phyloP scores from a whole-genome alignment of 2,329 filamentous ascomycete species.

The Alternaria viburni region DNA sequence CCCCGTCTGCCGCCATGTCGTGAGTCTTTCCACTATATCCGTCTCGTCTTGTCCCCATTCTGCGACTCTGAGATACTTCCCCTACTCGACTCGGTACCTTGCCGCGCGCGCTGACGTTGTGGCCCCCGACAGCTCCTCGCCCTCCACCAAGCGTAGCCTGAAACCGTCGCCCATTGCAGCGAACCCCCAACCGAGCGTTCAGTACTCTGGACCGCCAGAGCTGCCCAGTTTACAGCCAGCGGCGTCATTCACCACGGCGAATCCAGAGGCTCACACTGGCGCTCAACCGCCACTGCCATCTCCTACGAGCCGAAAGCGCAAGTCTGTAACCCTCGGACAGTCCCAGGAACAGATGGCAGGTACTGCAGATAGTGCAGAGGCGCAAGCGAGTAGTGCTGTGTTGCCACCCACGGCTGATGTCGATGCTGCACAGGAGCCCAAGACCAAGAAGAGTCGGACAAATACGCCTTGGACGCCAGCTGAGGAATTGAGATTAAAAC shows the following conservation, averaged over 20 bases:
- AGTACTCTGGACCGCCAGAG: conserved; percentile 31
- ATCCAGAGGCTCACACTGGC: conserved; percentile 27
- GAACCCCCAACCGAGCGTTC: conserved; percentile 28
- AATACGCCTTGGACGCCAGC: conserved; percentile 98
- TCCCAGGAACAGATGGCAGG: conserved; percentile 33
- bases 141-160: conserved; percentile 52
- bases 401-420: conserved; percentile 26
- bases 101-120: conserved; percentile 40
- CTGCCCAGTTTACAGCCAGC: conserved; percentile 39
- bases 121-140: conserved; percentile 46
- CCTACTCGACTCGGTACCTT: conserved; percentile 4
- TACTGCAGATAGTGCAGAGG: conserved; percentile 21
- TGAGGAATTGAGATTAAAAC: conserved; percentile 90
- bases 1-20: conserved; percentile 44
- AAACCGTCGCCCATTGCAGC: conserved; percentile 51
- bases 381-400: conserved; percentile 29
- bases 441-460: conserved; percentile 90
- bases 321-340: conserved; percentile 38
- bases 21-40: conserved; percentile 41
- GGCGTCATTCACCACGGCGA: conserved; percentile 28
- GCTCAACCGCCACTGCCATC: conserved; percentile 30
- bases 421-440: conserved; percentile 43
- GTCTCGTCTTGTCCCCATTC: conserved; percentile 10
- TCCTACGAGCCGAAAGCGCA: conserved; percentile 41
- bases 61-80: conserved; percentile 7